Conservation (phyloP, 768 basidiomycete genomes). For the Sarcodon aspratus region DNA sequence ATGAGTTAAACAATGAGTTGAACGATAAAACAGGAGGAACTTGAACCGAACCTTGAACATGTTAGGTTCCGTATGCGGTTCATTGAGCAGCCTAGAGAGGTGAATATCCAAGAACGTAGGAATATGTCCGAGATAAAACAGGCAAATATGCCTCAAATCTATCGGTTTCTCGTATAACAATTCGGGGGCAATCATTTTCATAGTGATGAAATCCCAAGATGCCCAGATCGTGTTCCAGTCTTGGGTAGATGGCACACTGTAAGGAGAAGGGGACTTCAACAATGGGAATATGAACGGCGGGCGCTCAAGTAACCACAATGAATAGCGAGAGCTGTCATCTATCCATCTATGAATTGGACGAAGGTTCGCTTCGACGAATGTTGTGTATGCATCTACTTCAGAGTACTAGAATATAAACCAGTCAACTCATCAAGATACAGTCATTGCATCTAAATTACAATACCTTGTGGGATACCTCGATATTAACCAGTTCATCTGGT, state of each 20-base stretch:
- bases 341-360: conserved; percentile 82
- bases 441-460: not conserved
- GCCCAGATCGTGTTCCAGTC: conserved; percentile 86
- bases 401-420: conserved; percentile 50
- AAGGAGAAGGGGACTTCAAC: conserved; percentile 35
- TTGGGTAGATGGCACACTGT: conserved; percentile 56
- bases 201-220: conserved; percentile 78
- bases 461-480: conserved; percentile 88
- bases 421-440: not conserved
- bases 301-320: conserved; percentile 86
- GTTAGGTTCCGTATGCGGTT: conserved; percentile 78
- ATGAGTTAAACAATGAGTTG: conserved; percentile 1
- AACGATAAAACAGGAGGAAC: conserved; percentile 1
- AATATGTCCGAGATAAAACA: conserved; percentile 96
- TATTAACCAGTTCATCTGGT: conserved; percentile 66
- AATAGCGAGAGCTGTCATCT: conserved; percentile 60
- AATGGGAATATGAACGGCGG: conserved; percentile 72
- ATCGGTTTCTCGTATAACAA: conserved; percentile 91
- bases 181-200: conserved; percentile 74
- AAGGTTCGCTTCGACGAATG: conserved; percentile 71
- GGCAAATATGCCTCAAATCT: conserved; percentile 85
- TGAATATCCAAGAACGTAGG: conserved; percentile 90
- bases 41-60: conserved; percentile 50
- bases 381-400: conserved; percentile 46
- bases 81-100: conserved; percentile 58